Base-by-base conservation (phyloP, 371 early-diverging fungal genomes). In the Mucor velutinosus region DNA sequence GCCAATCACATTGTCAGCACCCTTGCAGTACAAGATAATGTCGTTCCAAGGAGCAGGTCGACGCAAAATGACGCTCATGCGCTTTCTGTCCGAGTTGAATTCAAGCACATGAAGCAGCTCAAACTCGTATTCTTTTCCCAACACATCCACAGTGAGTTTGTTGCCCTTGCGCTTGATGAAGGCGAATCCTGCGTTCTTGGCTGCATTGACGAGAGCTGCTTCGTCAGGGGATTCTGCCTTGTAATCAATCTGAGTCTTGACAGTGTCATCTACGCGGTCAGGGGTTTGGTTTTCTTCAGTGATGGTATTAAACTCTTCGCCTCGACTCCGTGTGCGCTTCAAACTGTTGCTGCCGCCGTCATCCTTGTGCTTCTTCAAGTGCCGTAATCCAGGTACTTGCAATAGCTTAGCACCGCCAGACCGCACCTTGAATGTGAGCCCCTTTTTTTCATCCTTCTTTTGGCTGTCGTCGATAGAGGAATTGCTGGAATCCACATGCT, bases 1-100 rank as follows among this genome's bases (percentile, higher is more conserved):
- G 39, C 92, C 85, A 32, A 99, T 96, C 35, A 97, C 90, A 70
- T 91, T 93, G 72, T 99, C 99, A 11, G 99, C 98, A 25, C 99
- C 99, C 80, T 99, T 99, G 63, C 92, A 90, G 64, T 94, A 88
- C 45, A 99, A 55, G 4, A 95, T 78, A 43, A 97, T 87, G 69
- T 93, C 93, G 70, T 91, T 90, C 76, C 90, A 85, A 19, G 90
- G 91, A 5, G 74, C 87, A 0, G 96, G 94, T 21, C 94, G 77
- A 43, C 88, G 81, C 35, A 95, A 81, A 49, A 99, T 90, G 1
- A 94, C 90, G n/a, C 93, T 91, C 98, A 97, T 97, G 23, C 98
- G 90, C 77, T 98, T 99, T 59, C 99, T 90, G 17, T 93, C 92
- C 0, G 94, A 93, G 78, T 93, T 92, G 77, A 99, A 99, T 70